Evolutionary conservation across 345 rosid species (phyloP).

Genomic region (Pelargonium nanum): DNA sequence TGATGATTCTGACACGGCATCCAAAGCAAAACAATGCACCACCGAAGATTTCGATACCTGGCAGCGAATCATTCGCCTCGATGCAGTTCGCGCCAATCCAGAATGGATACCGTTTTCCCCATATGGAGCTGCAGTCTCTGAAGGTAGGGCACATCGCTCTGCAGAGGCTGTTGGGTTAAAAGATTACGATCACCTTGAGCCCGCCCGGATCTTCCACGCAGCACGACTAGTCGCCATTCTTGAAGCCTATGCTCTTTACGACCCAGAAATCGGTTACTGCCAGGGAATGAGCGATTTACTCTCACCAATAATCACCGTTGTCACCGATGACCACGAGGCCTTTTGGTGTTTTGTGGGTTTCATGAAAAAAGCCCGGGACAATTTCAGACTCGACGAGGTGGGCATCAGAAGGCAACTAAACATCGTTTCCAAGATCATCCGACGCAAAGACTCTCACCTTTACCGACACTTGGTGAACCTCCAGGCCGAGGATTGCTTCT

Average conservation of each 20-base stretch:
- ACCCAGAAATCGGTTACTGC: slow-evolving; percentile 93
- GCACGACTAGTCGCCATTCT: slow-evolving; percentile 85
- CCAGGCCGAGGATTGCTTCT: slow-evolving; percentile 78
- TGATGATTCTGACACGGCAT: slow-evolving; percentile 21
- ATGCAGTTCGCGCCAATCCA: slow-evolving; percentile 87
- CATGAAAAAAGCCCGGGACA: slow-evolving; percentile 81
- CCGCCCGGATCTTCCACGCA: slow-evolving; percentile 77
- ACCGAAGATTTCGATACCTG: slow-evolving; percentile 69
- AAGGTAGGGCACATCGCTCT: slow-evolving; percentile 42
- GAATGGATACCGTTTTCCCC: slow-evolving; percentile 65
- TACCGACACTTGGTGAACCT: slow-evolving; percentile 66
- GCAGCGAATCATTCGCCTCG: slow-evolving; percentile 92
- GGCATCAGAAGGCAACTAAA: slow-evolving; percentile 71
- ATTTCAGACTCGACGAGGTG: slow-evolving; percentile 71
- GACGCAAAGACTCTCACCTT: slow-evolving; percentile 69
- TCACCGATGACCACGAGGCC: slow-evolving; percentile 79
- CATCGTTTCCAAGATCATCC: slow-evolving; percentile 69
- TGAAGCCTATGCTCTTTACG: slow-evolving; percentile 85
- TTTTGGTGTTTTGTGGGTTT: slow-evolving; percentile 57
- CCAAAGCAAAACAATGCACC: slow-evolving; percentile 18
- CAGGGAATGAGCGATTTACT: slow-evolving; percentile 99
- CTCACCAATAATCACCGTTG: slow-evolving; percentile 71
- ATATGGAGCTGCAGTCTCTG: slow-evolving; percentile 54
- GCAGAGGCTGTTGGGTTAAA: slow-evolving; percentile 74
- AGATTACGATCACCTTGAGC: slow-evolving; percentile 71